Evolutionary conservation across 345 rosid genomes (phyloP), one percentile per base, ranked within the genome.

Genomic region (Conringia planisiliqua): DNA sequence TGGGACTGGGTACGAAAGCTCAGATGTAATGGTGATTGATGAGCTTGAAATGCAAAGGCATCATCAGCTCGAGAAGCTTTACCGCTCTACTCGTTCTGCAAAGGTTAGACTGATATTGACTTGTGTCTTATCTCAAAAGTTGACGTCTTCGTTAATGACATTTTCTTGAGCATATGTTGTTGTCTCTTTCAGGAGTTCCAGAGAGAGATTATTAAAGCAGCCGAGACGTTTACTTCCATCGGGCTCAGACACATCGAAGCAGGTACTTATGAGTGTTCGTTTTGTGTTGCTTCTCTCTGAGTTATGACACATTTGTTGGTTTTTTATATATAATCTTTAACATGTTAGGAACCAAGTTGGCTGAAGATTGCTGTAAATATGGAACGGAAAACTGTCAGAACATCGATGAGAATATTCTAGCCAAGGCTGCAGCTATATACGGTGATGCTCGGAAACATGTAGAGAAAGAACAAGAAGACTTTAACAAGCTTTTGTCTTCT

Each of bases 31-130:
- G 86, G 96, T 91, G 69, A 91, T 88, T 62, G 98, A 94, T 62
- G 97, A 94, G 82, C 77, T 90, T 1, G 98, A 91, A 84, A 70
- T 94, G 95, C 97, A 91, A 63, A 88, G 98, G 42, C 98, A 94
- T 85, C 96, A 90, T 12, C 96, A 94, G 51, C 84, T 94, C 38
- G 97, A 94, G 62, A 94, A 94, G 59, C 84, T 91, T 64, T 94
- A 94, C 82, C 83, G 87, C 33, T 76, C 88, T 48, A 94, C 98
- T 70, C 96, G 96, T 57, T 76, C 90, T 10, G 91, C 85, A 10
- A 91, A 86, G 95, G 98, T 94, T 69, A 40, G 43, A 42, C 52
- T 12, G 0, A 29, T 24, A 26, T 43, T 56, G 1, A 17, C 46
- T 62, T 73, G 33, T 56, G 1, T 27, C 46, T 62, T 73, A 40